Percentiles rank a stretch among this genome's conserved stretches.
Evolutionary conservation across 805 yeast genomes (phyloP).

Genomic region (Dipodascus geniculatus): DNA sequence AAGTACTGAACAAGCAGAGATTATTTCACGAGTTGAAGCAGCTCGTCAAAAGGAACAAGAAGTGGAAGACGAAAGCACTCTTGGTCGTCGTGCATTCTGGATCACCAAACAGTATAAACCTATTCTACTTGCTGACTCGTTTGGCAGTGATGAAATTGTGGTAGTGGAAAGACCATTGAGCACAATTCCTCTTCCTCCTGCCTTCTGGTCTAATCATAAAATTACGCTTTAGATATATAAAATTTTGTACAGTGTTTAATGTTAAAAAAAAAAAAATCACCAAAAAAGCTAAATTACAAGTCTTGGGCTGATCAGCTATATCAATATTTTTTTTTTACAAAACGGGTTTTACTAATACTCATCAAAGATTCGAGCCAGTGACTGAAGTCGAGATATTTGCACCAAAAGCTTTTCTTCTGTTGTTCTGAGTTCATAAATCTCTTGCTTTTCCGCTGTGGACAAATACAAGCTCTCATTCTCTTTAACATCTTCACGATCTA

Average conservation of each 20-base stretch:
- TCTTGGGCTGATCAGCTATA: too few relatives aligned
- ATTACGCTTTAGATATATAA: conserved; percentile 9
- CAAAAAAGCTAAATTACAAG: too few relatives aligned
- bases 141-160: conserved; percentile 47
- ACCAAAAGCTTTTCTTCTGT: conserved; percentile 24
- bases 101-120: conserved; percentile 66
- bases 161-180: conserved; percentile 68
- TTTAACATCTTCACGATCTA: conserved; percentile 81
- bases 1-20: conserved; percentile 10
- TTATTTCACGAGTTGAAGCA: conserved; percentile 1
- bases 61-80: conserved; percentile 15
- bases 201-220: conserved; percentile 27
- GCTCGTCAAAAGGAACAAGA: conserved; percentile 12
- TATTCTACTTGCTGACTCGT: conserved; percentile 45
- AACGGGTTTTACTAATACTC: conserved; percentile 29
- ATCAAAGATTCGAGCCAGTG: conserved; percentile 27
- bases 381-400: conserved; percentile 24
- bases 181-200: conserved; percentile 30
- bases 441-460: conserved; percentile 62
- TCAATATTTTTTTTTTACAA: not conserved
- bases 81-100: conserved; percentile 47
- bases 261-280: too few relatives aligned
- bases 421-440: conserved; percentile 41
- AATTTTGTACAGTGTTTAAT: too few relatives aligned
- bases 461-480: conserved; percentile 69